Evolutionary conservation across 2,329 filamentous ascomycete species (phyloP).

Genomic region (Thermochaetoides dissita): DNA sequence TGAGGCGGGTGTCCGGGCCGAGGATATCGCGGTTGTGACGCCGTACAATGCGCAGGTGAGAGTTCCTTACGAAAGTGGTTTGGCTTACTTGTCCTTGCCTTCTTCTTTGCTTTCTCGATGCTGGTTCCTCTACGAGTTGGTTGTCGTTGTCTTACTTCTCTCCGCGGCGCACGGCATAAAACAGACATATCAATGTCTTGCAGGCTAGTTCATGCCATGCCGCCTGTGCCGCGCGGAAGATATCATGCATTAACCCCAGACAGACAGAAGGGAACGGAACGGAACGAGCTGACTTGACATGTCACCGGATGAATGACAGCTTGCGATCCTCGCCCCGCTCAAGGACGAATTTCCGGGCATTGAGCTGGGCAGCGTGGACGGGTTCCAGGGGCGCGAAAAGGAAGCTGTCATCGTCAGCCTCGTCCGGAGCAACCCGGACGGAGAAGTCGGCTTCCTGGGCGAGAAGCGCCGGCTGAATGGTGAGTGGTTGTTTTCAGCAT

Average conservation of each 20-base stretch:
- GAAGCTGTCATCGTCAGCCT: conserved; percentile 86
- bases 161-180: conserved; percentile 1
- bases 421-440: conserved; percentile 77
- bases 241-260: conserved; percentile 10
- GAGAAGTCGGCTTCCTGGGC: conserved; percentile 82
- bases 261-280: conserved; percentile 4
- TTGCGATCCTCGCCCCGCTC: conserved; percentile 64
- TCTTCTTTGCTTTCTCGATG: no score
- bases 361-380: conserved; percentile 92
- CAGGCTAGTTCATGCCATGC: conserved; percentile 9
- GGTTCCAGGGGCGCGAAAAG: conserved; percentile 90
- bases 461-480: conserved; percentile 89
- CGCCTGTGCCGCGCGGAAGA: background rate
- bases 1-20: conserved; percentile 62
- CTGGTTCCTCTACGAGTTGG: no score
- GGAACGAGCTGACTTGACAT: no score
- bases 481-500: conserved; percentile 28
- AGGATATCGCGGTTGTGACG: conserved; percentile 85
- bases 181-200: background rate
- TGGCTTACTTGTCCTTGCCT: no score
- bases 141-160: background rate
- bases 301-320: conserved; percentile 27
- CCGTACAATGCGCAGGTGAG: conserved; percentile 84
- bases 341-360: conserved; percentile 72
- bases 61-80: no score